Conservation (phyloP, 2,329 filamentous ascomycete genomes). For the Pseudogymnoascus sp. region DNA sequence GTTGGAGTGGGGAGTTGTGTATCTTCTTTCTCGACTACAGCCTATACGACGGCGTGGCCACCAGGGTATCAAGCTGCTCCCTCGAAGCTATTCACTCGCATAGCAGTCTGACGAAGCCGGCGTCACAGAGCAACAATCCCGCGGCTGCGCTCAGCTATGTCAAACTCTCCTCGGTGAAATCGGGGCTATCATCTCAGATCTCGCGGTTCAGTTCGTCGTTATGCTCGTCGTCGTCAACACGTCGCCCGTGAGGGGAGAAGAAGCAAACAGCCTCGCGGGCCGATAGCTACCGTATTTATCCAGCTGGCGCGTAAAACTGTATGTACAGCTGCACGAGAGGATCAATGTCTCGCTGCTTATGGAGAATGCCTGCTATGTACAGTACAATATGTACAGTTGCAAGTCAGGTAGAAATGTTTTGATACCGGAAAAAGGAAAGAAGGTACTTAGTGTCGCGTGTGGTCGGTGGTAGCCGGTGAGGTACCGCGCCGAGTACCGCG, state of each 20-base stretch:
- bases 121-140: background rate
- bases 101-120: background rate
- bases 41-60: background rate
- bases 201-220: background rate
- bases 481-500: constrained; percentile 4
- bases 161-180: background rate
- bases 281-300: constrained; percentile 4
- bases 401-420: background rate
- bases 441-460: constrained; percentile 1
- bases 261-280: background rate
- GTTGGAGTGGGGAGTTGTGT: background rate
- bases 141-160: background rate
- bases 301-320: background rate
- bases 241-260: background rate
- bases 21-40: background rate
- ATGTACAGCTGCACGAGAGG: background rate
- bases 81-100: background rate
- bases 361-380: background rate
- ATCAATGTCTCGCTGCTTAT: background rate
- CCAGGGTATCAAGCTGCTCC: background rate
- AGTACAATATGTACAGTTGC: background rate
- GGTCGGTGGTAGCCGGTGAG: background rate
- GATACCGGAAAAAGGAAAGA: background rate
- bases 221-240: background rate
- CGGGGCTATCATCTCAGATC: background rate